These are phyloP conservation scores for Diaporthe capsici DNA, from an alignment of 2,329 filamentous ascomycete genomes.

Conservation along the genomic window DNA sequence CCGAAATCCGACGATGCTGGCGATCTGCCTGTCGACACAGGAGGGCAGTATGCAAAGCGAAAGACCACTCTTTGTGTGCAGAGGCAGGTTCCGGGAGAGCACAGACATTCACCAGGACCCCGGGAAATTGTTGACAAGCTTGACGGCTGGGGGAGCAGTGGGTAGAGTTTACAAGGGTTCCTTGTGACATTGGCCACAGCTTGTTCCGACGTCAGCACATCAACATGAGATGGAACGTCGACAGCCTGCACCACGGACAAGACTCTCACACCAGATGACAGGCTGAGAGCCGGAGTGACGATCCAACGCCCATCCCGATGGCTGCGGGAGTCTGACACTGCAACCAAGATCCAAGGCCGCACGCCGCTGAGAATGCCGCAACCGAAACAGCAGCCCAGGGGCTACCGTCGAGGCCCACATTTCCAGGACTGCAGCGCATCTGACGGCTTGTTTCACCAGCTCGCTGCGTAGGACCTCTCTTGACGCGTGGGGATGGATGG, in stretches of 20 bases:
- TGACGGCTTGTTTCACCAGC: conserved; percentile 36
- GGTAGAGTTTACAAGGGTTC: conserved; percentile 35
- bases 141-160: conserved; percentile 21
- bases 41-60: background rate
- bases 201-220: conserved; percentile 39
- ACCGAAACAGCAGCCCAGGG: background rate
- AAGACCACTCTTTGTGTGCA: background rate
- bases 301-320: background rate
- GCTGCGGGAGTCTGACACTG: background rate
- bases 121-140: conserved; percentile 38
- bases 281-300: background rate
- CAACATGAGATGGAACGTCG: background rate
- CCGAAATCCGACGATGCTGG: background rate
- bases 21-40: background rate
- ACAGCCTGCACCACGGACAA: background rate
- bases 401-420: conserved; percentile 29
- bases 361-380: conserved; percentile 1
- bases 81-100: conserved; percentile 26
- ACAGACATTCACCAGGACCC: conserved; percentile 33
- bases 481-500: conserved; percentile 39
- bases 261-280: background rate
- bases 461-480: conserved; percentile 32
- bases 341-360: background rate
- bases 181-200: conserved; percentile 39
- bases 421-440: conserved; percentile 13